phyloP scores from a whole-genome alignment of 1,284 basidiomycete species.

The Pseudozyma thailandica region DNA sequence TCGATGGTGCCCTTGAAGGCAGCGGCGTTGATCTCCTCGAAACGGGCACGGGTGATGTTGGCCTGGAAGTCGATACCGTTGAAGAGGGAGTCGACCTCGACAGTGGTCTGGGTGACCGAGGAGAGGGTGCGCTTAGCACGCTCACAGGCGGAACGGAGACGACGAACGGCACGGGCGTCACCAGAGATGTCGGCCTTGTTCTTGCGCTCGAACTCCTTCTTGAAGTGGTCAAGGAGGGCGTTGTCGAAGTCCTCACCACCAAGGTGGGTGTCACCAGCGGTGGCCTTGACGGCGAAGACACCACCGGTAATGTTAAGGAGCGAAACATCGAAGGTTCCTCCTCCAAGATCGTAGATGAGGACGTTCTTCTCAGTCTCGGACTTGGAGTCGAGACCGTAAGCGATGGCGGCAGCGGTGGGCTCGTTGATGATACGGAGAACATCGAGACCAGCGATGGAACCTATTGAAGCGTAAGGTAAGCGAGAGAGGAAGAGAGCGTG shows the following conservation, averaged over 20 bases:
- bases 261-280: constrained; percentile 72
- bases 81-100: constrained; percentile 98
- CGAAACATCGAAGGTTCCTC: constrained; percentile 81
- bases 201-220: constrained; percentile 78
- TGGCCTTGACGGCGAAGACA: constrained; percentile 77
- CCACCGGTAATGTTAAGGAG: constrained; percentile 75
- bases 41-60: constrained; percentile 80
- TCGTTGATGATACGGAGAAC: constrained; percentile 79
- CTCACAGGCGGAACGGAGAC: constrained; percentile 95
- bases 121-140: constrained; percentile 99
- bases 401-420: constrained; percentile 71
- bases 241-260: constrained; percentile 98
- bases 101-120: constrained; percentile 95
- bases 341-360: constrained; percentile 98
- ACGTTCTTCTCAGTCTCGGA: constrained; percentile 83
- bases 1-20: constrained; percentile 97
- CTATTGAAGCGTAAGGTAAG: constrained; percentile 54
- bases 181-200: constrained; percentile 89
- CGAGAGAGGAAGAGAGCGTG: not conserved
- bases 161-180: constrained; percentile 92
- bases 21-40: constrained; percentile 96
- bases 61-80: constrained; percentile 74
- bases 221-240: constrained; percentile 87
- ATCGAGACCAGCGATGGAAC: constrained; percentile 75
- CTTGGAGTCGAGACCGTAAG: constrained; percentile 73